A percentile compares a stretch with the other conserved stretches of the same genome.
Evolutionary conservation across 2,329 filamentous ascomycete species (phyloP).

Genomic region (Fusarium robinianum): DNA sequence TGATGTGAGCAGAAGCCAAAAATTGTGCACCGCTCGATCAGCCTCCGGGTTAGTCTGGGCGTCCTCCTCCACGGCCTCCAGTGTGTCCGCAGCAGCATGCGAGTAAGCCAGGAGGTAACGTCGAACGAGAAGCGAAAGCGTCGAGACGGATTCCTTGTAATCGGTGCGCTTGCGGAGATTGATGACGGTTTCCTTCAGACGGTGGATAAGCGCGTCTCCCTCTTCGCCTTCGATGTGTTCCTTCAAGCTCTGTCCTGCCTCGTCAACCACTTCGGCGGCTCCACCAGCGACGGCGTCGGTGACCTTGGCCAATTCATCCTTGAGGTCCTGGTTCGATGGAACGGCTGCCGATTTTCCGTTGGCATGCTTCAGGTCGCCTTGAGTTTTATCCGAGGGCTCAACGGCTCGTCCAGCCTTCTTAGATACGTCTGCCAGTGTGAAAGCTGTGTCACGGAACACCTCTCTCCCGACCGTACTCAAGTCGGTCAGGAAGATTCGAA

Average conservation of each 20-base stretch:
- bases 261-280: slow-evolving; percentile 55
- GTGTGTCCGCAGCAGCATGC: slow-evolving; percentile 68
- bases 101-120: slow-evolving; percentile 81
- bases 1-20: slow-evolving; percentile 79
- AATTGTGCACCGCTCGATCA: slow-evolving; percentile 75
- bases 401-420: slow-evolving; percentile 74
- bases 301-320: slow-evolving; percentile 59
- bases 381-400: slow-evolving; percentile 68
- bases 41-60: slow-evolving; percentile 74
- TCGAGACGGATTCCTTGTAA: slow-evolving; percentile 86
- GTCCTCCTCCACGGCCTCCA: slow-evolving; percentile 69
- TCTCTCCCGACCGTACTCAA: slow-evolving; percentile 77
- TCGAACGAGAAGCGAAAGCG: slow-evolving; percentile 73
- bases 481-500: slow-evolving; percentile 83
- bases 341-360: slow-evolving; percentile 38
- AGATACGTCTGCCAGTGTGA: slow-evolving; percentile 76
- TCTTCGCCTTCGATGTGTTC: slow-evolving; percentile 76
- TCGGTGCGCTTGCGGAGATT: slow-evolving; percentile 77
- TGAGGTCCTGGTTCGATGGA: slow-evolving; percentile 67
- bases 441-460: slow-evolving; percentile 84
- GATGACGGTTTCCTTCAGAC: slow-evolving; percentile 75
- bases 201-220: slow-evolving; percentile 71
- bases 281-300: slow-evolving; percentile 59
- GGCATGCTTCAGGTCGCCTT: slow-evolving; percentile 52
- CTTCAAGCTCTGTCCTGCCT: slow-evolving; percentile 70